A percentile compares a stretch with the other conserved stretches of the same genome.
Evolutionary conservation across 441 rosid genomes (phyloP).

Genomic region (Corymbia citriodora): DNA sequence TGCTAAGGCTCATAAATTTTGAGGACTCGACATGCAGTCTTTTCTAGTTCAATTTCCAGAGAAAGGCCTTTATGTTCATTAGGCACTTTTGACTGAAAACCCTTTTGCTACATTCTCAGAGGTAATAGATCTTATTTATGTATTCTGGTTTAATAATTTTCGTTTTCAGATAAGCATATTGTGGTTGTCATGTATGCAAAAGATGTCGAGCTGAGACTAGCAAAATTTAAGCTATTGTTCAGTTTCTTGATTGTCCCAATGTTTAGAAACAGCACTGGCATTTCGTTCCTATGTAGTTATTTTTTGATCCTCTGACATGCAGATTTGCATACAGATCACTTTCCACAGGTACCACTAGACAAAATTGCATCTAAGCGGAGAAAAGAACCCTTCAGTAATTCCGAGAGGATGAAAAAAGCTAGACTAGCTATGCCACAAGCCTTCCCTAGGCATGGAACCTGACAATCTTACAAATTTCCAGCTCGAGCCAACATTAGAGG

Average conservation of each 20-base stretch:
- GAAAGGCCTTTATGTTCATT: neutral
- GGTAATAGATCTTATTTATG: neutral
- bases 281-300: too few relatives aligned
- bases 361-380: too few relatives aligned
- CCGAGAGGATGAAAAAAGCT: too few relatives aligned
- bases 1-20: neutral
- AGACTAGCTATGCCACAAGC: too few relatives aligned
- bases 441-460: too few relatives aligned
- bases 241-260: neutral
- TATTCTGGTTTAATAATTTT: neutral
- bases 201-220: neutral
- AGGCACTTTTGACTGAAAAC: neutral
- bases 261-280: too few relatives aligned
- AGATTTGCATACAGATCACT: too few relatives aligned
- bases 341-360: too few relatives aligned
- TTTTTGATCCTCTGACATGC: too few relatives aligned
- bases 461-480: too few relatives aligned
- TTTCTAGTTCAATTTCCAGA: neutral
- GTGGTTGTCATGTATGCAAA: neutral
- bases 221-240: neutral
- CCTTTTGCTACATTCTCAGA: neutral
- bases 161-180: neutral
- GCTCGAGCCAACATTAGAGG: too few relatives aligned
- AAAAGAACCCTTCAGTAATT: too few relatives aligned
- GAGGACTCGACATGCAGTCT: neutral